Evolutionary conservation across 495 filamentous ascomycete species (phyloP).

Genomic region (Tuber magnatum): DNA sequence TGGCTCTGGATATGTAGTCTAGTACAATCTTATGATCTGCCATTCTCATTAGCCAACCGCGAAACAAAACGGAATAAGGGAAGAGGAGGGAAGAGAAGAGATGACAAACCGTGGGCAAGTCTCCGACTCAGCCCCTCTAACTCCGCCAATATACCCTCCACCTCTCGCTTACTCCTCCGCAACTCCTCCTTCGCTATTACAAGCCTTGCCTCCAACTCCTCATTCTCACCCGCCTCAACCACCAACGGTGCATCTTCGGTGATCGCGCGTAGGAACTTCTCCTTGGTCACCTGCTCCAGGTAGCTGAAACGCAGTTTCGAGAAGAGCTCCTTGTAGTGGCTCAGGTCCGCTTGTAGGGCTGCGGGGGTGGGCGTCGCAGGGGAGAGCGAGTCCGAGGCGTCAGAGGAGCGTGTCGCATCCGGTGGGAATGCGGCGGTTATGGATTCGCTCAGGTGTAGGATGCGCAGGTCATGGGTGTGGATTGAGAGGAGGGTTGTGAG

Average conservation of each 20-base stretch:
- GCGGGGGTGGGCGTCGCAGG: slow-evolving; percentile 13
- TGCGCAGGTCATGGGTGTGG: slow-evolving; percentile 23
- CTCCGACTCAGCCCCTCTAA: slow-evolving; percentile 63
- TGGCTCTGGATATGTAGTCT: slow-evolving; percentile 51
- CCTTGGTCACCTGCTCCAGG: slow-evolving; percentile 72
- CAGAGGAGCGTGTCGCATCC: slow-evolving; percentile 14
- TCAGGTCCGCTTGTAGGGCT: slow-evolving; percentile 22
- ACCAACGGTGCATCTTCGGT: slow-evolving; percentile 81
- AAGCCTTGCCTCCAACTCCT: slow-evolving; percentile 66
- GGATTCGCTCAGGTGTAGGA: slow-evolving; percentile 25
- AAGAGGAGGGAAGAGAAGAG: slow-evolving; percentile 23
- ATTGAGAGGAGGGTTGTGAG: slow-evolving; percentile 20
- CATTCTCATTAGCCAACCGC: neutral
- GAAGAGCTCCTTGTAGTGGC: slow-evolving; percentile 62
- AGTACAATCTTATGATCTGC: slow-evolving; percentile 6
- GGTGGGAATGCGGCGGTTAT: slow-evolving; percentile 15
- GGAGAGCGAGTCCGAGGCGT: slow-evolving; percentile 15
- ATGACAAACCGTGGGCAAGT: slow-evolving; percentile 40
- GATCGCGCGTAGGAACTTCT: slow-evolving; percentile 68
- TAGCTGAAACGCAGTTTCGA: slow-evolving; percentile 94
- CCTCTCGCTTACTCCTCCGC: slow-evolving; percentile 70
- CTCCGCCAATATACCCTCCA: slow-evolving; percentile 61
- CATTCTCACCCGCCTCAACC: slow-evolving; percentile 73
- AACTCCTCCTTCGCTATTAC: slow-evolving; percentile 65
- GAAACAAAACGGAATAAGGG: neutral